Evolutionary conservation across 495 filamentous ascomycete species (phyloP), one percentile per base, ranked within the genome.

Genomic region (Cercophora sp.): DNA sequence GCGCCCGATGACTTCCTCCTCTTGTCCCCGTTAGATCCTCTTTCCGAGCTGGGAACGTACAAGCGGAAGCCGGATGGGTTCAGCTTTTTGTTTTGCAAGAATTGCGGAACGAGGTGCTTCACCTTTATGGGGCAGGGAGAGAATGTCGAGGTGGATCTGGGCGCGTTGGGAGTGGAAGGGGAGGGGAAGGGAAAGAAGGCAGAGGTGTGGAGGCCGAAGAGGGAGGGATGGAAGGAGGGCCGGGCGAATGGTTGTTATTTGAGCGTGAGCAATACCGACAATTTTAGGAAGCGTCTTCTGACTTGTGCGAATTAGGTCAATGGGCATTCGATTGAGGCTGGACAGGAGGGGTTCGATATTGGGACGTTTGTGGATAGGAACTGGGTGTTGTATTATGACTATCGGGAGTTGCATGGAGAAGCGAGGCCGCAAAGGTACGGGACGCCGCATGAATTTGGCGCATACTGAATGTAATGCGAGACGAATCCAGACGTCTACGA

Each of bases 21-120:
- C 13, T 59, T 70, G 23, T 53, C 50, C 5, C 68, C 68, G 3
- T 44, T 59, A 0, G 52, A 65, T 44, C 66, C 64, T 11, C 24
- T 57, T 8, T 27, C 34, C 3, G 63, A 49, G 6, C 42, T 69
- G 40, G 48, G 47, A 25, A 57, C 59, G 25, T 70, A 70, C 45
- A 48, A 48, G 25, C 67, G 66, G 40, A 37, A 46, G 20, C 23
- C 52, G 16, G 51, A 56, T 37, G 24, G 34, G 20, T 51, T 63
- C 11, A 59, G 66, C 40, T 69, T 56, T 37, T 58, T 59, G 26
- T 70, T 68, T 46, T 70, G 67, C 44, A 53, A 57, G 37, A 62
- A 43, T 15, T 70, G 67, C 31, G 63, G 61, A 5, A 60, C 63
- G 10, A 47, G 67, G 34, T 68, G 65, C 54, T 65, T 70, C 55